A percentile compares a stretch with the other conserved stretches of the same genome.
Conservation (phyloP, 768 basidiomycete species). For the Tremella mesenterica region DNA sequence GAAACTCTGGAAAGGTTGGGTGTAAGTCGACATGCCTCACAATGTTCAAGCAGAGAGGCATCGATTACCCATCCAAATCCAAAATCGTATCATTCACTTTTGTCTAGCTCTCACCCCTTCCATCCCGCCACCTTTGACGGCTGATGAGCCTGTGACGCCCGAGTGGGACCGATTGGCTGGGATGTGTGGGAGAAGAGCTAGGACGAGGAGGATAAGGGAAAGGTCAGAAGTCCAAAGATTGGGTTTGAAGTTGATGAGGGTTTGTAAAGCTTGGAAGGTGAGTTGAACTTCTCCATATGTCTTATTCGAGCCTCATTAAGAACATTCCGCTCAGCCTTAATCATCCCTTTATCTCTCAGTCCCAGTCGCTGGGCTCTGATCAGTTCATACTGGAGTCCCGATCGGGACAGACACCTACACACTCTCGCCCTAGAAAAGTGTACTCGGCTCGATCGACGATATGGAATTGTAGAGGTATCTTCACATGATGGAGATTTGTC, state of each 20-base stretch:
- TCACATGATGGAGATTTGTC: too few relatives aligned
- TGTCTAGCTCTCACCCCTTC: constrained; percentile 13
- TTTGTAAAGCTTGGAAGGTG: constrained; percentile 34
- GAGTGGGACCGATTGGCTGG: constrained; percentile 21
- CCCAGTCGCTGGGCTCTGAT: neutral
- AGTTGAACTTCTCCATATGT: neutral
- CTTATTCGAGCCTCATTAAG: neutral
- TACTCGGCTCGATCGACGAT: too few relatives aligned
- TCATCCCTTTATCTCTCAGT: neutral
- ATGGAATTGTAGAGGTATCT: too few relatives aligned
- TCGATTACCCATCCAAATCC: constrained; percentile 32
- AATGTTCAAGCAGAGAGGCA: too few relatives aligned
- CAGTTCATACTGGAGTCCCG: neutral
- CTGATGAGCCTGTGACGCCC: neutral
- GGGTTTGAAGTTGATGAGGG: constrained; percentile 24
- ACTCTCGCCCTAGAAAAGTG: neutral
- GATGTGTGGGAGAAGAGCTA: constrained; percentile 6
- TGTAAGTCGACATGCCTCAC: too few relatives aligned
- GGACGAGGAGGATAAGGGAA: constrained; percentile 5
- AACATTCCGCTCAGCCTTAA: neutral
- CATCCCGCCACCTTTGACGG: neutral
- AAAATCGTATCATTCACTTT: constrained; percentile 27
- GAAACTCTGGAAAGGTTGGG: too few relatives aligned
- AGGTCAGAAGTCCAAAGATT: constrained; percentile 15
- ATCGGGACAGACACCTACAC: neutral